Evolutionary conservation across 1,284 basidiomycete species (phyloP).

Genomic region (Ganoderma resinaceum): DNA sequence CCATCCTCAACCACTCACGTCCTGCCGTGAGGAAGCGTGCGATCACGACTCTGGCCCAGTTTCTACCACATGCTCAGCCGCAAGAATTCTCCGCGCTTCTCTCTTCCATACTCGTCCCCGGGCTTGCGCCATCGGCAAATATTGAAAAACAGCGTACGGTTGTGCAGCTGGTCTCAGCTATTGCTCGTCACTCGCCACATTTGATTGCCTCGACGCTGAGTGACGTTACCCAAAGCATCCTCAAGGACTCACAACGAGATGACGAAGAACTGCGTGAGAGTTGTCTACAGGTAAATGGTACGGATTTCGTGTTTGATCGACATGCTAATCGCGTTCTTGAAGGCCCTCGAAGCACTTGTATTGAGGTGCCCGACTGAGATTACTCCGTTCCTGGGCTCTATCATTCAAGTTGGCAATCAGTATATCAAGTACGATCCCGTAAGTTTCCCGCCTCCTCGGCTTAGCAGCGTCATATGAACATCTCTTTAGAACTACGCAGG

Average conservation of each 20-base stretch:
- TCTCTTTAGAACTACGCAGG: constrained; percentile 83
- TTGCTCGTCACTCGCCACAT: constrained; percentile 74
- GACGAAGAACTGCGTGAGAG: constrained; percentile 86
- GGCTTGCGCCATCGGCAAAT: constrained; percentile 56
- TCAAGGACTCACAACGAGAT: constrained; percentile 71
- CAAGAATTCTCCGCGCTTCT: constrained; percentile 65
- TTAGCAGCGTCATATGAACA: background rate
- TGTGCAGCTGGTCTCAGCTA: constrained; percentile 81
- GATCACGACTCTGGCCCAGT: constrained; percentile 85
- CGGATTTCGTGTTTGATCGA: constrained; percentile 14
- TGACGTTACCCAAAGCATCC: constrained; percentile 71
- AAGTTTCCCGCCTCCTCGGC: constrained; percentile 40
- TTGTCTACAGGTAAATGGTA: constrained; percentile 65
- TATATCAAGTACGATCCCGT: constrained; percentile 96
- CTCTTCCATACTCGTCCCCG: constrained; percentile 65
- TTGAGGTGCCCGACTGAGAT: constrained; percentile 86
- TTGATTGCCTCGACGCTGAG: constrained; percentile 66
- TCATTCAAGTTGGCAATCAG: constrained; percentile 74
- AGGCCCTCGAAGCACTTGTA: constrained; percentile 87
- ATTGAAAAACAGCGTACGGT: constrained; percentile 79
- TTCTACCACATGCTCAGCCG: constrained; percentile 72
- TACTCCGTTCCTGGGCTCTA: constrained; percentile 71
- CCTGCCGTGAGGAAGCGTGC: constrained; percentile 91
- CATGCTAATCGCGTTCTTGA: constrained; percentile 13
- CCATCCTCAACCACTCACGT: constrained; percentile 78